Percentiles rank a stretch among this genome's conserved stretches.
Evolutionary conservation across 331 rosid genomes (phyloP).

Genomic region (Acacia pycnantha): DNA sequence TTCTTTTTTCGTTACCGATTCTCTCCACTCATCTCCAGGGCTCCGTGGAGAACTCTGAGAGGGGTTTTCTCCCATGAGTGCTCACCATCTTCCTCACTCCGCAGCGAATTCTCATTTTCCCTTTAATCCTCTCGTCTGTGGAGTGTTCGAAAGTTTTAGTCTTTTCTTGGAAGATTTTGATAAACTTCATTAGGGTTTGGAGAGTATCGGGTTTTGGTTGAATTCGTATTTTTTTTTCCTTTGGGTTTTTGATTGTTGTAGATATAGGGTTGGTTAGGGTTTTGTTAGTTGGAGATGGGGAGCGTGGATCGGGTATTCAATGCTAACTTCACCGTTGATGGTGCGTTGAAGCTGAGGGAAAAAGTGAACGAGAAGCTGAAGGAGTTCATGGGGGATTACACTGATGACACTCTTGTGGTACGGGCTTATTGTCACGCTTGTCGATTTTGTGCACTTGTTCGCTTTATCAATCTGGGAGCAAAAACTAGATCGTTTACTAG

Average conservation of each 20-base stretch:
- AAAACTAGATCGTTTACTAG: neutral
- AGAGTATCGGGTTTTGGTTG: constrained; percentile 26
- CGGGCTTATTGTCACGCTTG: constrained; percentile 21
- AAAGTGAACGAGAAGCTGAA: constrained; percentile 75
- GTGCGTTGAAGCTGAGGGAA: constrained; percentile 57
- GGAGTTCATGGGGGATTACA: constrained; percentile 96
- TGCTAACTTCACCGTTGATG: constrained; percentile 58
- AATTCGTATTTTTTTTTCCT: neutral
- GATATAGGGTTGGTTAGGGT: constrained; percentile 44
- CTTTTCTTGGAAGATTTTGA: constrained; percentile 8
- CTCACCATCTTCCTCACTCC: neutral
- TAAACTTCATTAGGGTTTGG: constrained; percentile 28
- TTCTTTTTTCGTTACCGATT: neutral
- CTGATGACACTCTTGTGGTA: constrained; percentile 98
- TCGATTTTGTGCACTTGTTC: constrained; percentile 4
- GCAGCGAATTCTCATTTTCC: neutral
- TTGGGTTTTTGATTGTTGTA: neutral
- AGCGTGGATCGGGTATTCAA: constrained; percentile 68
- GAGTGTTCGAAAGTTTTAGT: constrained; percentile 5
- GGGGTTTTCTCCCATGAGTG: constrained; percentile 17
- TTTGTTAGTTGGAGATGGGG: constrained; percentile 60
- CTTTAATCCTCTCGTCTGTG: neutral
- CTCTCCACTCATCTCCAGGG: neutral
- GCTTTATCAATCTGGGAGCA: neutral
- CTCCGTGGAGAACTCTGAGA: neutral